phyloP scores from a whole-genome alignment of 805 yeast genomes.

The Ogataea methanolica region DNA sequence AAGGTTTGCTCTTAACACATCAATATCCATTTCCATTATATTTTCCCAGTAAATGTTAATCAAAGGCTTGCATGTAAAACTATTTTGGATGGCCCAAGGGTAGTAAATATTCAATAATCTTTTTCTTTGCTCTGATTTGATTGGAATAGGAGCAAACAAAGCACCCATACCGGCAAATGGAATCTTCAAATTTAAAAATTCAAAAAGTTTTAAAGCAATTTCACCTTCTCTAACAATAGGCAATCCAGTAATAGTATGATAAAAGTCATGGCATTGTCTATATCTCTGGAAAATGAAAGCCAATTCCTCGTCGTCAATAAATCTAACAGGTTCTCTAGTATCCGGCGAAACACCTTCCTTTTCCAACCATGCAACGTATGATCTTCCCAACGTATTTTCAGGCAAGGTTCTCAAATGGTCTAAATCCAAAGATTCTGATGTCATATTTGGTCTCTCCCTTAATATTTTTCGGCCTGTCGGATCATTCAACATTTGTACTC shows the following conservation, averaged over 20 bases:
- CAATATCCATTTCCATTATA: conserved; percentile 63
- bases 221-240: conserved; percentile 97
- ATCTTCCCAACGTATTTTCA: conserved; percentile 65
- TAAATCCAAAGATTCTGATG: conserved; percentile 63
- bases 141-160: conserved; percentile 77
- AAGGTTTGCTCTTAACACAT: conserved; percentile 64
- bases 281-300: conserved; percentile 93
- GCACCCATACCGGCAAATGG: conserved; percentile 97
- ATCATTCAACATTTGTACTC: conserved; percentile 71
- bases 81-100: conserved; percentile 83
- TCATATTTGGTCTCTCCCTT: conserved; percentile 77
- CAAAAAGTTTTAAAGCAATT: conserved; percentile 86
- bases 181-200: conserved; percentile 84
- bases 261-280: conserved; percentile 95
- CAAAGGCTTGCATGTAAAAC: conserved; percentile 67
- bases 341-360: conserved; percentile 91
- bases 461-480: conserved; percentile 73
- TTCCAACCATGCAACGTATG: conserved; percentile 78
- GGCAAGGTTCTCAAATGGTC: conserved; percentile 58
- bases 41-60: conserved; percentile 93
- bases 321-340: conserved; percentile 82
- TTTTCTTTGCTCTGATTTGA: conserved; percentile 57
- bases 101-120: conserved; percentile 66
- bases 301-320: conserved; percentile 82
- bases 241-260: conserved; percentile 84